Base-by-base conservation (phyloP, 306 rosid genomes). In the Lithocarpus polystachyus region DNA sequence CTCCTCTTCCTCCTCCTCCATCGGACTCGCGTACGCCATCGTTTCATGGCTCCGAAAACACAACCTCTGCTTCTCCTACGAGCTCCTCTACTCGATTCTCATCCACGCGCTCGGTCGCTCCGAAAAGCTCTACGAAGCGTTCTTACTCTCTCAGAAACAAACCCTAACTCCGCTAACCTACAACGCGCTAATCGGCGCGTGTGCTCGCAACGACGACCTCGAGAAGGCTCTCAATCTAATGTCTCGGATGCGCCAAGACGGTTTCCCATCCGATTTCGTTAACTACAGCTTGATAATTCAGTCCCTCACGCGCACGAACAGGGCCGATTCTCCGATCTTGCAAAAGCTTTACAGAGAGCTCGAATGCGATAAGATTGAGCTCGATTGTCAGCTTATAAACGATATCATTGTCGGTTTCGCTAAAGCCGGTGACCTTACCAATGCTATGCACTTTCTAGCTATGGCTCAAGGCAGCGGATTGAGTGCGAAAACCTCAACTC, bases 31-130 rank as follows among this genome's bases (percentile, higher is more conserved):
- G 3, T 94, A 92, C 84, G 87, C 87, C 74, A 92, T 92, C 75
- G 98, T 94, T 74, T 84, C 92, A 7, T 92, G 98, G 98, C 93
- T 94, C 24, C 90, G 90, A 57, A 92, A 84, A 69, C 98, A 94
- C 90, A 94, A 94, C 26, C 90, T 94, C 48, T 94, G 98, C 74
- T 94, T 88, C 90, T 92, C 98, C 1, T 94, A 94, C 76, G 97
- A 94, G 84, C 81, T 94, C 19, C 92, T 94, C 37, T 94, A 92
- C 80, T 94, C 98, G 8, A 94, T 94, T 56, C 91, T 94, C 52
- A 94, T 94, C 80, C 94, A 94, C 91, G 98, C 97, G 19, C 97
- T 94, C 13, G 97, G 97, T 8, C 90, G 94, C 81, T 83, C 90
- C 71, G 97, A 94, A 72, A 94, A 92, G 72, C 98, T 94, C 52